These are phyloP conservation scores for Phytophthora litchii DNA, from an alignment of 352 stramenopile genomes.

Conservation along the genomic window DNA sequence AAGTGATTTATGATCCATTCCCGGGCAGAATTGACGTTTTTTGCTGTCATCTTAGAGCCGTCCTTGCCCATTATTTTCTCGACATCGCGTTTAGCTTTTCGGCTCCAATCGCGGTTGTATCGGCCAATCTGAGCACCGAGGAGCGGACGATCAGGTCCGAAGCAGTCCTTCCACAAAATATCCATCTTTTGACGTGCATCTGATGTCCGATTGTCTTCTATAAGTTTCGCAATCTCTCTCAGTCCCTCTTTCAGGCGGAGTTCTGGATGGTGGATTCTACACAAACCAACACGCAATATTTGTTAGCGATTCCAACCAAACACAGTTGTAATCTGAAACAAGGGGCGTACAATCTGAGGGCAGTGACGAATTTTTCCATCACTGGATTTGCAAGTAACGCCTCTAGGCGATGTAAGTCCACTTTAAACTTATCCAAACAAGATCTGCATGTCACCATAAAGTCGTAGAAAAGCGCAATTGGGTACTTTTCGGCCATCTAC, in stretches of 20 bases:
- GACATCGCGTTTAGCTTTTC: slow-evolving; percentile 55
- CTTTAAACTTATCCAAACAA: slow-evolving; percentile 40
- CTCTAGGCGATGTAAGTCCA: slow-evolving; percentile 56
- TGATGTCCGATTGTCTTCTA: slow-evolving; percentile 52
- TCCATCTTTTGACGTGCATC: slow-evolving; percentile 43
- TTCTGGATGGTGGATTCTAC: slow-evolving; percentile 81
- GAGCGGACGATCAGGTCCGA: slow-evolving; percentile 50
- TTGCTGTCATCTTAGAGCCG: slow-evolving; percentile 53
- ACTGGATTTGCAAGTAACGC: slow-evolving; percentile 63
- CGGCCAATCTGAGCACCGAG: slow-evolving; percentile 67
- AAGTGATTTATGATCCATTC: slow-evolving; percentile 82
- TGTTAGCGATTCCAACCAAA: slow-evolving; percentile 7
- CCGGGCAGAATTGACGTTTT: slow-evolving; percentile 57
- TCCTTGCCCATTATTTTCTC: slow-evolving; percentile 80
- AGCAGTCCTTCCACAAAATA: slow-evolving; percentile 69
- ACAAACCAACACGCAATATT: slow-evolving; percentile 8
- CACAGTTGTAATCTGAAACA: background rate
- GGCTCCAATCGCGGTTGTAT: slow-evolving; percentile 81
- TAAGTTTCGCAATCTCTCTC: slow-evolving; percentile 61
- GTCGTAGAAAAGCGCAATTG: slow-evolving; percentile 80
- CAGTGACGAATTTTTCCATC: slow-evolving; percentile 86
- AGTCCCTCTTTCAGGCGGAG: slow-evolving; percentile 83
- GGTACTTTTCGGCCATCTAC: slow-evolving; percentile 78
- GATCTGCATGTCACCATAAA: slow-evolving; percentile 72
- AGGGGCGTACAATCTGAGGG: slow-evolving; percentile 63